Evolutionary conservation across 2,329 filamentous ascomycete species (phyloP), one percentile per base, ranked within the genome.

Genomic region (Fusarium sp.): DNA sequence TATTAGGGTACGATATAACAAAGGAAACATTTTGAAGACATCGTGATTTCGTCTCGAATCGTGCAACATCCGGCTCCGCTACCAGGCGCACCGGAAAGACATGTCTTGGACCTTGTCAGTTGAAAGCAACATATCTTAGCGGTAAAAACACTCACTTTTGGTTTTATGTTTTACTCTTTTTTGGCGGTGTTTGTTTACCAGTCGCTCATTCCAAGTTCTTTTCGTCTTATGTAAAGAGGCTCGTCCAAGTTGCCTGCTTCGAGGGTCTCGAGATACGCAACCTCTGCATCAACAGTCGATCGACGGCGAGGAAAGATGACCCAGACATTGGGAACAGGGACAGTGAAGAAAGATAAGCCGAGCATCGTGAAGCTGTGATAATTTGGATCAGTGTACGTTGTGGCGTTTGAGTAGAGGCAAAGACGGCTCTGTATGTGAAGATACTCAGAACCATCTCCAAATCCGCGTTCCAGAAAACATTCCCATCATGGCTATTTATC

Each of bases 241-340:
- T 74, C 66, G 16, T 68, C 69, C 32, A 68, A 71, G 27, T 58
- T 61, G 44, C 70, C 69, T 8, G 68, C 50, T 58, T 75, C 68
- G 10, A 75, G 59, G 1, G 60, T 55, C 7, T 32, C 51, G 14
- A 72, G 49, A 25, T 61, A 62, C 30, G 59, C 68, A 20, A 64
- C 52, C 40, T 69, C 66, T 4, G 66, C 49, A 49, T 67, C 63
- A 18, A 62, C 45, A 43, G 61, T 60, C 40, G 71, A 62, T n/a
- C 63, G 64, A 8, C 73, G 68, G 40, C 70, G 73, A 14, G 71
- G 59, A 20, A 67, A 72, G 14, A 55, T 51, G 8, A 69, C 43
- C 34, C 67, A 72, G 11, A 47, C 59, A 46, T 63, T 74, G 29
- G 73, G 72, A 47, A 69, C 66, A 43, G 66, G 47, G 16, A 71